Evolutionary conservation across 2,329 filamentous ascomycete genomes (phyloP), one percentile per base, ranked within the genome.

Genomic region (Trichoderma semiorbis): DNA sequence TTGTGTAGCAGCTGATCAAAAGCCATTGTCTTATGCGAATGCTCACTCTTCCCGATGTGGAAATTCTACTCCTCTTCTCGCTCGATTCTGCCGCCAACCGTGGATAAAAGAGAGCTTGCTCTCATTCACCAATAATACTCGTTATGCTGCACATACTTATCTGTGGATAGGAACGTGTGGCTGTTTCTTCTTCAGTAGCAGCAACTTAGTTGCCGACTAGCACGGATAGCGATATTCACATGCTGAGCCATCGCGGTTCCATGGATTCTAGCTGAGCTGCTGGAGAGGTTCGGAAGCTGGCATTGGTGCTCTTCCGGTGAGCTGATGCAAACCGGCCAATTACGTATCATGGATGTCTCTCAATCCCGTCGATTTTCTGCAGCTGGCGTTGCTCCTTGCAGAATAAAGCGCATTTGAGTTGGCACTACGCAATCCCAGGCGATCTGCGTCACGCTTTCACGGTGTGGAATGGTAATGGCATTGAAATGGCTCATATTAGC

Each of bases 321-420:
- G 61, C 36, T 64, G 61, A 39, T 28, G 10, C 53, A 53, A 24
- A 12, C 64, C 24, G 34, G 47, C 63, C 32, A 57, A 30, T 67
- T 30, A 43, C 50, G 32, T 21, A 43, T 58, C 50, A 30, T 36
- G 34, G 34, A 36, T 39, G 53, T 36, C 18, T 30, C 28, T 39
- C 34, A n/a, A 67, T 58, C 50, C 11, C 36, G 36, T 43, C 7
- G 32, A 47, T 32, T 47, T 61, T 26, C 28, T 32, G 36, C 65
- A 36, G 28, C 65, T 50, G 65, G 39, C 55, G 55, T 43, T 60
- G 53, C 65, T 69, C 55, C 53, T 60, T 60, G 65, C 65, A 67
- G 64, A 43, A 67, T 32, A 67, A 67, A 28, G 30, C 50, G 64
- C 64, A 64, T 60, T 34, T 60, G 55, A 55, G 64, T 67, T 67